Evolutionary conservation across 177 flowering plant species (phyloP).

Genomic region (Telopea speciosissima): DNA sequence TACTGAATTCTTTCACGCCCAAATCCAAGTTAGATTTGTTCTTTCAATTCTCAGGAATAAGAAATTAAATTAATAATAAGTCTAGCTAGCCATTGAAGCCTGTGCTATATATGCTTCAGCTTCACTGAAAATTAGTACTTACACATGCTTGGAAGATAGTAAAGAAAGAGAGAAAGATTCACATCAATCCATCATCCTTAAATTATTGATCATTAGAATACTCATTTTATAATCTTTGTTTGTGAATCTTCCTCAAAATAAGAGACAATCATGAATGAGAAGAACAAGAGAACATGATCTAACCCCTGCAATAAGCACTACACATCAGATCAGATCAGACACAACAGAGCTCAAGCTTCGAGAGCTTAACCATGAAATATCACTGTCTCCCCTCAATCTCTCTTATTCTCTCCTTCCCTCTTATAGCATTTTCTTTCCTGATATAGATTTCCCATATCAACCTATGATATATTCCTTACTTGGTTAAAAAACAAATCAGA

Average conservation of each 20-base stretch:
- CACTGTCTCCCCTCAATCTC: constrained; percentile 20
- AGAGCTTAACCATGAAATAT: constrained; percentile 24
- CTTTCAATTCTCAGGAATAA: neutral
- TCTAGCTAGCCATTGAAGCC: constrained; percentile 22
- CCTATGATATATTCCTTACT: constrained; percentile 6
- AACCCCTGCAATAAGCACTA: neutral
- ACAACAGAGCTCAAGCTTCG: constrained; percentile 1
- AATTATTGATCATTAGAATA: constrained; percentile 9
- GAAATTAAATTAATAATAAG: constrained; percentile 11
- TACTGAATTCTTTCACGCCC: constrained; percentile 32
- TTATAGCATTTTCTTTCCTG: constrained; percentile 7
- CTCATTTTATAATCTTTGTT: neutral
- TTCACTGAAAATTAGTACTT: constrained; percentile 23
- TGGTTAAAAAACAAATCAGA: constrained; percentile 19
- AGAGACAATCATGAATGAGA: constrained; percentile 34
- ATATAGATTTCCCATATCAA: neutral
- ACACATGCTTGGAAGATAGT: neutral
- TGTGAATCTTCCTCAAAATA: constrained; percentile 24
- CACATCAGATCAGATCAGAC: constrained; percentile 11
- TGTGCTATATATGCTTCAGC: constrained; percentile 14
- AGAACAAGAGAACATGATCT: too few relatives aligned
- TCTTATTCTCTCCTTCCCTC: neutral
- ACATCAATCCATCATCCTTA: constrained; percentile 10
- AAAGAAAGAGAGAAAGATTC: constrained; percentile 1
- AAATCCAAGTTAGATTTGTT: constrained; percentile 37